These are phyloP conservation scores for Hypoxylon rubiginosum DNA, from an alignment of 2,329 filamentous ascomycete species.

Conservation along the genomic window DNA sequence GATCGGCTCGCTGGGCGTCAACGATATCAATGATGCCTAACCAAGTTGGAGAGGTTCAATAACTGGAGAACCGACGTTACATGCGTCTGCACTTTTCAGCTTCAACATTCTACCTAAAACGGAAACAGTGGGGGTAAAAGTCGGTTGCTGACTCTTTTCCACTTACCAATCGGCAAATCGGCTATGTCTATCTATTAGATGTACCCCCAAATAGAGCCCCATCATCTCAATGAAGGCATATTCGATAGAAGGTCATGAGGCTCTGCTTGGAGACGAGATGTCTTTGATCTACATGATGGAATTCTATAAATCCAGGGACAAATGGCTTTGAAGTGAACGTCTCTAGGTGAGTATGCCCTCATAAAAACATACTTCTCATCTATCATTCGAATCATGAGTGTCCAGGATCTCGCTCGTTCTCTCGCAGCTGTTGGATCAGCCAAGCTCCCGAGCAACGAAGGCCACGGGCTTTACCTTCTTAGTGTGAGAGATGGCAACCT, in stretches of 20 bases:
- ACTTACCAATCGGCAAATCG: conserved; percentile 23
- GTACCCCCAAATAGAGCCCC: conserved; percentile 28
- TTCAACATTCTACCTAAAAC: conserved; percentile 26
- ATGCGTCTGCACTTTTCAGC: conserved; percentile 24
- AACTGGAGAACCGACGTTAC: conserved; percentile 18
- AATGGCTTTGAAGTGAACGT: neutral
- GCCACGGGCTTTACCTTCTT: conserved; percentile 29
- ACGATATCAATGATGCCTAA: conserved; percentile 12
- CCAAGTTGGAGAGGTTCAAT: neutral
- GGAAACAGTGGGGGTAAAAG: conserved; percentile 15
- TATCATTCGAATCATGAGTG: conserved; percentile 30
- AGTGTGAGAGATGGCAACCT: conserved; percentile 35
- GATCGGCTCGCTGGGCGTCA: neutral
- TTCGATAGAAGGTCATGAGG: conserved; percentile 3
- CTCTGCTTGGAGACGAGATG: conserved; percentile 1
- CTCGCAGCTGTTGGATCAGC: conserved; percentile 28
- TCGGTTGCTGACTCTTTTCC: conserved; percentile 9
- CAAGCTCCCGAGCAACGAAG: conserved; percentile 18
- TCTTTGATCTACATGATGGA: neutral
- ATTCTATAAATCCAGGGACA: conserved; percentile 17
- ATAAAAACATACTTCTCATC: neutral
- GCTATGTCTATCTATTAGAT: conserved; percentile 15
- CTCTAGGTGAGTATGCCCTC: neutral
- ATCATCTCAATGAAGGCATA: neutral
- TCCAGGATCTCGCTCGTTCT: conserved; percentile 34